Evolutionary conservation across 2,329 filamentous ascomycete genomes (phyloP), one percentile per base, ranked within the genome.

Genomic region (Pleomassaria siparia): DNA sequence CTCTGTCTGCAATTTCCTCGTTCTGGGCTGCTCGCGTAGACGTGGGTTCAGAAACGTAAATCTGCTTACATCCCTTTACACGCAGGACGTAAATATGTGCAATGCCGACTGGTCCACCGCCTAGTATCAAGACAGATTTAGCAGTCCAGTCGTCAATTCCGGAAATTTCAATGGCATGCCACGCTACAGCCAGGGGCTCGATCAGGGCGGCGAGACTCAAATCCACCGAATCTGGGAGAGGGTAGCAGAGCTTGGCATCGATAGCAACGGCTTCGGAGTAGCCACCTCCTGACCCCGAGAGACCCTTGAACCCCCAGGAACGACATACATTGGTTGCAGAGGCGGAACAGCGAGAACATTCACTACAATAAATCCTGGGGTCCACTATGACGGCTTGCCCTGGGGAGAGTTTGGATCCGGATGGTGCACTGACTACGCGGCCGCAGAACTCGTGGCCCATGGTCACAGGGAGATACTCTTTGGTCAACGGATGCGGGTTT

Each of bases 361-460:
- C 50, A 20, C 37, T 39, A 46, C 66, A 68, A 47, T 56, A 66
- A 29, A 68, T 58, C 9, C 63, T 54, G 1, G 64, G 63, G 28
- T 67, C 59, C 8, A 66, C 51, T 35, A 66, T 57, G 11, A 69
- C 64, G 13, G 59, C 47, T 40, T 63, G 54, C 13, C 66, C 64
- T 2, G 51, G 42, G 2, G 40, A 43, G n/a, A 67, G 53, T 20
- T 47, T 43, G 1, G 60, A 65, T 9, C 33, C 42, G 20, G 48
- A 3, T 1, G 58, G 56, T 2, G 58, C 53, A 32, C 51, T 51
- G 39, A 58, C 44, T 30, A 66, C 50, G 15, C 60, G 57, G 15
- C 65, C 65, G 24, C 53, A 56, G 54, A 67, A 65, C 40, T 67
- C 66, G 44, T 68, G 64, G 44, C 66, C 64, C 45, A 68, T 49